Base-by-base conservation (phyloP, 148 eudicot genomes). In the Euryodendron excelsum region DNA sequence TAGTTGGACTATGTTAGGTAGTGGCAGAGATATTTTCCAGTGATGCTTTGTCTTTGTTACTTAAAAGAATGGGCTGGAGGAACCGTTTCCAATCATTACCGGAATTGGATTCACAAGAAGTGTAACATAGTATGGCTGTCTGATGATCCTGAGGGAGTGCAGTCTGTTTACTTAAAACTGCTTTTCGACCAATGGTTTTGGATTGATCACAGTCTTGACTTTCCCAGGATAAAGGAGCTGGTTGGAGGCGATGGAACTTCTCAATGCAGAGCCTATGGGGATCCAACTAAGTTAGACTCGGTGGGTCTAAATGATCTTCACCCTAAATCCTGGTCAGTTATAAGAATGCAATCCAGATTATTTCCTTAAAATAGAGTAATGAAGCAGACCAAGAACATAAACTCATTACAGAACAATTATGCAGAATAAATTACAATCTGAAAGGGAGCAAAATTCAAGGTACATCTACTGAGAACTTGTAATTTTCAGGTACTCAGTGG, bases 401-500 rank as follows among this genome's bases (percentile, higher is more conserved):
- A 28, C 64, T 34, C 4, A 56, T 52, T 44, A 30, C 10, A 36
- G 12, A 44, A 64, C 72, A 65, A 27, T 27, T 56, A 33, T 69
- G 27, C 0, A 45, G 8, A 53, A 18, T 33, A 50, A 47, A 52
- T 23, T 14, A 41, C 8, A 2, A 28, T 69, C 39, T 71, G 48
- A 50, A 64, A 50, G 30, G 18, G 41, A 28, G 7, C 4, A 25
- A 55, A 21, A 33, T 37, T 44, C 17, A 2, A 25, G n/a, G 60
- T 59, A 3, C 1, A 37, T 59, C 17, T 75, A 45, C 78, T 76
- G 30, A 63, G 23, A 73, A 56, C 53, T 36, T 25, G 23, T 63
- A 30, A 71, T 58, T 78, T 76, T 56, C 82, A 86, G 89, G 91
- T 88, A 80, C 77, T 86, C 91, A 34, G 91, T 88, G 73, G 91